phyloP scores from a whole-genome alignment of 1,139 yeast species.

The Groenewaldozyma sp. region DNA sequence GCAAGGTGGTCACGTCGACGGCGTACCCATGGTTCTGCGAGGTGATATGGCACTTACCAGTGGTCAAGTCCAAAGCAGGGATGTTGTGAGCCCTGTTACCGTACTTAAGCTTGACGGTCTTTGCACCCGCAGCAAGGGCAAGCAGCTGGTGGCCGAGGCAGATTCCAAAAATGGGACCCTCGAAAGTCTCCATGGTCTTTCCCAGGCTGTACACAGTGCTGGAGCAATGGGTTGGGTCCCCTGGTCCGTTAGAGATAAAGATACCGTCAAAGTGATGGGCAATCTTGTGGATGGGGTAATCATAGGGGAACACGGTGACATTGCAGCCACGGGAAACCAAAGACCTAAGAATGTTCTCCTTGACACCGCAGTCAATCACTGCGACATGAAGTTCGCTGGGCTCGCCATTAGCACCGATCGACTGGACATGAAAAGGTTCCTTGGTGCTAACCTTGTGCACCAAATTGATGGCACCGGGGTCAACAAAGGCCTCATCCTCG shows the following conservation, averaged over 20 bases:
- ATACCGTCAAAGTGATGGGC: constrained; percentile 91
- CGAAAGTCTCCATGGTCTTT: constrained; percentile 56
- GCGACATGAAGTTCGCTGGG: constrained; percentile 64
- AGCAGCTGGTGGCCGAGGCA: constrained; percentile 95
- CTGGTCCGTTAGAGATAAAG: constrained; percentile 95
- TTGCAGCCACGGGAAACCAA: constrained; percentile 92
- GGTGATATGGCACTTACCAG: constrained; percentile 93
- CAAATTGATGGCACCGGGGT: constrained; percentile 84
- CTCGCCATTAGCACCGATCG: constrained; percentile 45
- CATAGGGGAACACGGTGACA: constrained; percentile 91
- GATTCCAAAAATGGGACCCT: constrained; percentile 91
- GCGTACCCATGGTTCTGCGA: constrained; percentile 99
- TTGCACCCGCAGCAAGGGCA: constrained; percentile 91
- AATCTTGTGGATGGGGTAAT: constrained; percentile 84
- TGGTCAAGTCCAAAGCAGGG: constrained; percentile 81
- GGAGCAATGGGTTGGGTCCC: constrained; percentile 93
- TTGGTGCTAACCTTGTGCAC: constrained; percentile 93
- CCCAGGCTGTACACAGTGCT: constrained; percentile 68
- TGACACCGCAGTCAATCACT: constrained; percentile 94
- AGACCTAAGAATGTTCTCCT: constrained; percentile 91
- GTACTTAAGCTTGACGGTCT: constrained; percentile 83
- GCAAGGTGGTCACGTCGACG: constrained; percentile 72
- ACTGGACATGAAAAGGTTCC: constrained; percentile 81
- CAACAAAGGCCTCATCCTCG: constrained; percentile 84
- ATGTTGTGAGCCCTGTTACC: constrained; percentile 99